phyloP scores from a whole-genome alignment of 345 rosid genomes.

The Citrus hindsii region DNA sequence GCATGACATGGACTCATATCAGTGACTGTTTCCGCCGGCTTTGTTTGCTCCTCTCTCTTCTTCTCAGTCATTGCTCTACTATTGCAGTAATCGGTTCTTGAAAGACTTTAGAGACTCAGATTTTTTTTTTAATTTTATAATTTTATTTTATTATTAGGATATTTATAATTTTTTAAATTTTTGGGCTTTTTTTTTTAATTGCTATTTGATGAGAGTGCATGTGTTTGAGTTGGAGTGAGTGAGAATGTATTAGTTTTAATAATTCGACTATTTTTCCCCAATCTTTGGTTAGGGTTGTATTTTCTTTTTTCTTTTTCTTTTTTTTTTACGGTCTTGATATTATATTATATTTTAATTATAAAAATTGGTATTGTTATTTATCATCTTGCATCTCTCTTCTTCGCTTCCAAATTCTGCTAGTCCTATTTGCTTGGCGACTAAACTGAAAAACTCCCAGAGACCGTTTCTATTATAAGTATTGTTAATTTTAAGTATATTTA shows the following conservation, averaged over 20 bases:
- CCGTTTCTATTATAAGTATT: too few species aligned
- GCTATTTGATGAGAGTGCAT: not conserved
- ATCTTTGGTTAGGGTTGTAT: constrained; percentile 8
- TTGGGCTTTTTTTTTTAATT: not conserved
- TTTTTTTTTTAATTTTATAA: too few species aligned
- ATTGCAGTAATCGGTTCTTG: not conserved
- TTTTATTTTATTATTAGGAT: not conserved
- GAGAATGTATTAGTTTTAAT: too few species aligned
- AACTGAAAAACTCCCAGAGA: too few species aligned
- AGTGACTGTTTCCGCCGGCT: not conserved
- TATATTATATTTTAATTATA: not conserved
- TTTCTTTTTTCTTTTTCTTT: not conserved
- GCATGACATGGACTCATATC: not conserved
- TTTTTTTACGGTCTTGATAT: not conserved
- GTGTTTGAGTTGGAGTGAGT: not conserved
- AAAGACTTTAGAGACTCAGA: too few species aligned
- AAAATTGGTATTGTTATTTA: too few species aligned
- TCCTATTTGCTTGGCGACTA: too few species aligned
- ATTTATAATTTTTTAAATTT: not conserved
- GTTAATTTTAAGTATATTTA: too few species aligned
- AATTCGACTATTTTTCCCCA: not conserved
- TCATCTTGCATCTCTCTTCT: too few species aligned
- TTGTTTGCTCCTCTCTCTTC: not conserved
- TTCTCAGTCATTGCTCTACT: not conserved
- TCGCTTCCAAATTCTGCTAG: too few species aligned